Percentiles rank a stretch among this genome's conserved stretches.
Conservation (phyloP, 1,139 yeast genomes). For the Magnusiomyces paraingens region DNA sequence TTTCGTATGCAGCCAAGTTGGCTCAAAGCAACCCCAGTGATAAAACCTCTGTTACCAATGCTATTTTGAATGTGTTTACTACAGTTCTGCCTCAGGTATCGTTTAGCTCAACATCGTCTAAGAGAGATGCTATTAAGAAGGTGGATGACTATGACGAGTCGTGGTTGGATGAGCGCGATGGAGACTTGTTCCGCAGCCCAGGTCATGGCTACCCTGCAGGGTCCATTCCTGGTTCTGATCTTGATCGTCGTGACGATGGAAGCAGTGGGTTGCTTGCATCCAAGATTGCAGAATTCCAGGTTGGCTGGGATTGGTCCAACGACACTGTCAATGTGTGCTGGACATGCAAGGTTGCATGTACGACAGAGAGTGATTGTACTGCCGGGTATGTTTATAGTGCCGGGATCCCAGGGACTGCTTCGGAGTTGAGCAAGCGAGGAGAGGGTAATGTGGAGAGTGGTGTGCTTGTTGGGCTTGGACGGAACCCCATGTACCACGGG, state of each 20-base stretch:
- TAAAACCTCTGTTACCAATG: slow-evolving; percentile 2
- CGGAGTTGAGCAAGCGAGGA: slow-evolving; percentile 1
- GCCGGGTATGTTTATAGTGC: neutral
- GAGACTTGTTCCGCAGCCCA: neutral
- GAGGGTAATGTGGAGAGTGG: neutral
- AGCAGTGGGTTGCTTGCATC: neutral
- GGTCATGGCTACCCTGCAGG: neutral
- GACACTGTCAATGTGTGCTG: slow-evolving; percentile 6
- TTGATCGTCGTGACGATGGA: neutral
- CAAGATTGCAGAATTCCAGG: slow-evolving; percentile 2
- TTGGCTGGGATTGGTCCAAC: slow-evolving; percentile 6
- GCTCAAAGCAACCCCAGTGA: slow-evolving; percentile 5
- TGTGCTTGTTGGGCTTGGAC: neutral
- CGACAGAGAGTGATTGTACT: neutral
- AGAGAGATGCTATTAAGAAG: neutral
- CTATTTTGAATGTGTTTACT: slow-evolving; percentile 11
- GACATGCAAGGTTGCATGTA: slow-evolving; percentile 2
- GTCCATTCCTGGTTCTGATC: neutral
- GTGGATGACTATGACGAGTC: neutral
- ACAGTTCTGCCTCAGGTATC: slow-evolving; percentile 7
- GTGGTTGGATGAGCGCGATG: neutral
- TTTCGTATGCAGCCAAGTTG: slow-evolving; percentile 12
- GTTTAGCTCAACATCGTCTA: neutral
- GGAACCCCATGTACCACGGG: neutral
- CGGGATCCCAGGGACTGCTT: slow-evolving; percentile 3